Percentiles rank a stretch among this genome's conserved stretches.
phyloP scores from a whole-genome alignment of 176 grass and related monocot genomes.

The Triticum urartu region DNA sequence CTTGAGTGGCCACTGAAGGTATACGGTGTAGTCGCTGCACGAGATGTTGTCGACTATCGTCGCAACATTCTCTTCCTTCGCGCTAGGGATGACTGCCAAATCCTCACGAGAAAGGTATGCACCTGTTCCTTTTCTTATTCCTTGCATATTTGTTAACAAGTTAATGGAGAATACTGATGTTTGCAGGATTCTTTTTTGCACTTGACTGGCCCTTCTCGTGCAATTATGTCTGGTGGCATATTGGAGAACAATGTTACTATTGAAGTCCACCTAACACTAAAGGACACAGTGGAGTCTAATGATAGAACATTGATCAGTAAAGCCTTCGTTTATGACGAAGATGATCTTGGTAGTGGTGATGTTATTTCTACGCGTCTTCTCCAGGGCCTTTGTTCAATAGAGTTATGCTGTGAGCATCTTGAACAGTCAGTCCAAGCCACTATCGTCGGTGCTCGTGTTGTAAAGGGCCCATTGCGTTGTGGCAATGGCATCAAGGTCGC shows the following conservation, averaged over 20 bases:
- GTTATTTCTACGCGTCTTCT: neutral
- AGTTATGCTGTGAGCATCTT: neutral
- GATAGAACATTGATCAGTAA: neutral
- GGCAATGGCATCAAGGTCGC: neutral
- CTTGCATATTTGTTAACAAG: neutral
- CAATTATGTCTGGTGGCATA: neutral
- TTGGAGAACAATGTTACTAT: neutral
- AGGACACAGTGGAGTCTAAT: neutral
- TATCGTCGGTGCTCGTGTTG: neutral
- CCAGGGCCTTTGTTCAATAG: neutral
- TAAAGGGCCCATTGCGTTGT: neutral
- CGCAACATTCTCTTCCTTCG: neutral
- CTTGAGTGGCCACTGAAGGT: neutral
- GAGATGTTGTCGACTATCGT: neutral
- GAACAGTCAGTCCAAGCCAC: neutral
- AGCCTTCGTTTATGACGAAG: neutral
- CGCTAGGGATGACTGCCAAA: neutral
- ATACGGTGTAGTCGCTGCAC: neutral
- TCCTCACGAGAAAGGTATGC: neutral
- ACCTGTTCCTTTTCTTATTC: neutral
- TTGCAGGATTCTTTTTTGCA: neutral
- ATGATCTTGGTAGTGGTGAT: neutral
- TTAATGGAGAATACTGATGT: neutral
- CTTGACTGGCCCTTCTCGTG: neutral
- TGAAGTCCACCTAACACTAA: neutral